phyloP scores from a whole-genome alignment of 352 stramenopile species.

The Chloridella minuta region DNA sequence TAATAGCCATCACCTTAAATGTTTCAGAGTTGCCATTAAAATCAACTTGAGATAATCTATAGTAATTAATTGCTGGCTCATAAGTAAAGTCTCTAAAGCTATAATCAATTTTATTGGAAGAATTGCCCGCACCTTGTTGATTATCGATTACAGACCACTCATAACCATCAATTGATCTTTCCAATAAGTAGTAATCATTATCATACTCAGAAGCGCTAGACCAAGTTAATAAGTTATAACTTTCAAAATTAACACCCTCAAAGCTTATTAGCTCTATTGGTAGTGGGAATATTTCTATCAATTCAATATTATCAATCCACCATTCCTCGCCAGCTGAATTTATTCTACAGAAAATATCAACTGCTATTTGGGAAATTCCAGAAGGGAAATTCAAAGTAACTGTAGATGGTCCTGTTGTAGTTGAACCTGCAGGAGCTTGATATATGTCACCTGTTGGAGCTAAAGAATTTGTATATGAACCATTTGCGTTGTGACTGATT shows the following conservation, averaged over 20 bases:
- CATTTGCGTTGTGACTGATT: too few relatives aligned
- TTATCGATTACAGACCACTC: not conserved
- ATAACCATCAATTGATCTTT: not conserved
- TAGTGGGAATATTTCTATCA: not conserved
- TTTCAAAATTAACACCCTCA: not conserved
- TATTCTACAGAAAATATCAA: too few relatives aligned
- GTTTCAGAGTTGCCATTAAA: not conserved
- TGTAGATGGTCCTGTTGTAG: too few relatives aligned
- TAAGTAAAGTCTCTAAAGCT: not conserved
- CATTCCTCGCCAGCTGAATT: too few relatives aligned
- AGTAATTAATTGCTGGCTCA: conserved; percentile 3
- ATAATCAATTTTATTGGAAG: not conserved
- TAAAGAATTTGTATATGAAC: too few relatives aligned
- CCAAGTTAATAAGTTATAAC: not conserved
- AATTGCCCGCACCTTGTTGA: not conserved
- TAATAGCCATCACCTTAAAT: not conserved
- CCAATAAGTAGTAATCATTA: conserved; percentile 9
- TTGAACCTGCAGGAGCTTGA: too few relatives aligned
- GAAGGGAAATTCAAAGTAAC: too few relatives aligned
- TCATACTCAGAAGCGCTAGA: not conserved
- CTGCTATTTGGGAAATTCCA: too few relatives aligned
- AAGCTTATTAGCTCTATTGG: conserved; percentile 6
- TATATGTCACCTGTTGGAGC: too few relatives aligned
- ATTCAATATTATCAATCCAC: too few relatives aligned
- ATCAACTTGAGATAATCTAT: not conserved